Evolutionary conservation across 2,329 filamentous ascomycete genomes (phyloP).

Genomic region (Calonectria pseudoturangicola): DNA sequence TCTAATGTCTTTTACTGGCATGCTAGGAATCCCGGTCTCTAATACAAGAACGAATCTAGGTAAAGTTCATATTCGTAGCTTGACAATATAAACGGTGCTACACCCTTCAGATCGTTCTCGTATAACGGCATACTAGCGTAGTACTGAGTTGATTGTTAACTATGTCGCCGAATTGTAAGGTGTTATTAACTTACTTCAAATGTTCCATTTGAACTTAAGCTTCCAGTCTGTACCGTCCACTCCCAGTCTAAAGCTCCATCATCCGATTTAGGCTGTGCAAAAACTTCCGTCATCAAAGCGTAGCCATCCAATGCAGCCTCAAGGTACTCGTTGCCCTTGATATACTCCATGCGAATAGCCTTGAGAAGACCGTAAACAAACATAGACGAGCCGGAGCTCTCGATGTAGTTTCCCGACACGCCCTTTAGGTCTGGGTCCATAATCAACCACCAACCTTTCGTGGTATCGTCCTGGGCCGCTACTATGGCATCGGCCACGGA

Average conservation of each 20-base stretch:
- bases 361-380: constrained; percentile 13
- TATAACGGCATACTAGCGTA: not conserved
- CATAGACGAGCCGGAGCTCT: constrained; percentile 15
- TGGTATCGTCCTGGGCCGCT: not conserved
- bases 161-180: fast-evolving
- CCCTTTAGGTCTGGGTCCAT: constrained; percentile 3
- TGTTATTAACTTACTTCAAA: not conserved
- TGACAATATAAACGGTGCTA: not conserved
- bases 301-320: constrained; percentile 1
- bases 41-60: not conserved
- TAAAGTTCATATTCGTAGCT: constrained; percentile 14
- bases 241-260: constrained; percentile 8
- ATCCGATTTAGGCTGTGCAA: not conserved
- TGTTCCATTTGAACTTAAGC: constrained; percentile 6
- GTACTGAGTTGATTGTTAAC: not conserved
- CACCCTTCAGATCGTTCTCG: constrained; percentile 17
- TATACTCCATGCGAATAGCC: not conserved
- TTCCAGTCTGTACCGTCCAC: constrained; percentile 14
- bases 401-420: constrained; percentile 12
- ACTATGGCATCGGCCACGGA: not conserved
- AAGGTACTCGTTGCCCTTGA: not conserved
- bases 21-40: too few species aligned
- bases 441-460: constrained; percentile 5
- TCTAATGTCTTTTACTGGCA: too few species aligned
- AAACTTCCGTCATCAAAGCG: not conserved